phyloP scores from a whole-genome alignment of 371 early-diverging fungal species.

The Coemansia sp. region DNA sequence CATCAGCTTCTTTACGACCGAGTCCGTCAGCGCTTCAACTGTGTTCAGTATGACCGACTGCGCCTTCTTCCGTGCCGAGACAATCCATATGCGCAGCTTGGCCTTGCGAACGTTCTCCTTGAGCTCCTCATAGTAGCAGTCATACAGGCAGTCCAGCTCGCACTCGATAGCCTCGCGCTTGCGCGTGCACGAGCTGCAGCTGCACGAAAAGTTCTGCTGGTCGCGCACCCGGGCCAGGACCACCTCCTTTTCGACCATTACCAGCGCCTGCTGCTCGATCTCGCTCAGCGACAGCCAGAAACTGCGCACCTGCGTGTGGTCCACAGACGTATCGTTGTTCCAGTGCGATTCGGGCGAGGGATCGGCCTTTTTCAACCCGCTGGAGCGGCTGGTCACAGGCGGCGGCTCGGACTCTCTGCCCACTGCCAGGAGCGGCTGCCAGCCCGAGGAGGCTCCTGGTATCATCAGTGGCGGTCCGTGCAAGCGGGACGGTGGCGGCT shows the following conservation, averaged over 20 bases:
- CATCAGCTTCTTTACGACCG: constrained; percentile 5
- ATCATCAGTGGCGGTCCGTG: too few species aligned
- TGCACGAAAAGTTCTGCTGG: constrained; percentile 88
- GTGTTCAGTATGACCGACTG: constrained; percentile 16
- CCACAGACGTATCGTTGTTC: constrained; percentile 76
- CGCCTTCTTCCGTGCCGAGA: constrained; percentile 14
- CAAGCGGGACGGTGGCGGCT: background rate
- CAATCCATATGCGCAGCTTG: constrained; percentile 23
- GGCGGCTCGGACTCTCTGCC: background rate
- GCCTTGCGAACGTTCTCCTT: constrained; percentile 65
- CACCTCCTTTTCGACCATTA: constrained; percentile 88
- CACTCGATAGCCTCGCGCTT: constrained; percentile 90
- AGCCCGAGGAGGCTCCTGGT: too few species aligned
- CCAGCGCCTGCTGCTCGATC: constrained; percentile 77
- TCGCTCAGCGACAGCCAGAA: constrained; percentile 89
- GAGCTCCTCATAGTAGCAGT: constrained; percentile 89
- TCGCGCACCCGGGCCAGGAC: constrained; percentile 91
- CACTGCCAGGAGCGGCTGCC: too few species aligned
- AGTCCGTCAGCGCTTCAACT: constrained; percentile 16
- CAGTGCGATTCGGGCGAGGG: constrained; percentile 59
- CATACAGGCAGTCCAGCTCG: constrained; percentile 87
- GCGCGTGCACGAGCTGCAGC: constrained; percentile 87
- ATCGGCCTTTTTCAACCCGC: background rate
- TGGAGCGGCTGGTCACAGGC: background rate
- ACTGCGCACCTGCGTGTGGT: constrained; percentile 80